phyloP scores from a whole-genome alignment of 176 grass and related monocot species.

The Puya raimondii region DNA sequence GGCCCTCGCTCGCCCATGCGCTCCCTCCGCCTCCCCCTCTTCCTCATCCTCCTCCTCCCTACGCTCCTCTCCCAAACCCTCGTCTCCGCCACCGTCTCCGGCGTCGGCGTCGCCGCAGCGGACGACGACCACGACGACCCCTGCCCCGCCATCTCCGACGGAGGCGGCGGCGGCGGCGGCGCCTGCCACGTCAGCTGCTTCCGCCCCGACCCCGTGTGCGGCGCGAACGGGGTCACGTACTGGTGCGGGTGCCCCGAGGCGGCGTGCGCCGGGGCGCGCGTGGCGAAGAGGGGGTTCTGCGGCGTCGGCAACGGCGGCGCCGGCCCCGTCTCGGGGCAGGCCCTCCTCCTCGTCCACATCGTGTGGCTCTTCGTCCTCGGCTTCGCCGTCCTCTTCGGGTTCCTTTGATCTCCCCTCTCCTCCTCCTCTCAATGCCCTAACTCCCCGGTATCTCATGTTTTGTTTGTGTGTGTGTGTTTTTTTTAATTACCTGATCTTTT shows the following conservation, averaged over 20 bases:
- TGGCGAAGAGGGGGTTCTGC: slow-evolving; percentile 63
- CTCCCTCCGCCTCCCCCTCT: slow-evolving; percentile 24
- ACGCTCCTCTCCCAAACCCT: slow-evolving; percentile 21
- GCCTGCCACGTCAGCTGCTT: slow-evolving; percentile 67
- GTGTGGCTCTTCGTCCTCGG: slow-evolving; percentile 91
- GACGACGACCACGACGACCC: slow-evolving; percentile 18
- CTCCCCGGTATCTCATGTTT: no score
- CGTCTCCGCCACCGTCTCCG: slow-evolving; percentile 29
- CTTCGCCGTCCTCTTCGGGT: slow-evolving; percentile 73
- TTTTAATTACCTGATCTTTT: background rate
- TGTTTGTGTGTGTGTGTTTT: background rate
- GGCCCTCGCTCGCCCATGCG: background rate
- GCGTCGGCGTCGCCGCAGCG: background rate
- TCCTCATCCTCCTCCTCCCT: slow-evolving; percentile 6
- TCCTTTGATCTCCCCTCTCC: slow-evolving; percentile 34
- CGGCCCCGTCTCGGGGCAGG: slow-evolving; percentile 62
- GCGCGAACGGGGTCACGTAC: slow-evolving; percentile 63
- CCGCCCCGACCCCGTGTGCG: slow-evolving; percentile 80
- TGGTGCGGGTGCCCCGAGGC: slow-evolving; percentile 87
- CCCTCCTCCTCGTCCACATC: slow-evolving; percentile 78
- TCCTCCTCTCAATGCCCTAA: background rate
- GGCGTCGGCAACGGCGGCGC: slow-evolving; percentile 54
- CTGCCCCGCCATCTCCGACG: slow-evolving; percentile 37
- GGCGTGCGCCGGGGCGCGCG: slow-evolving; percentile 57
- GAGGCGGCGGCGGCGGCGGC: background rate